phyloP scores from a whole-genome alignment of 768 basidiomycete species.

The Termitomyces sp. region DNA sequence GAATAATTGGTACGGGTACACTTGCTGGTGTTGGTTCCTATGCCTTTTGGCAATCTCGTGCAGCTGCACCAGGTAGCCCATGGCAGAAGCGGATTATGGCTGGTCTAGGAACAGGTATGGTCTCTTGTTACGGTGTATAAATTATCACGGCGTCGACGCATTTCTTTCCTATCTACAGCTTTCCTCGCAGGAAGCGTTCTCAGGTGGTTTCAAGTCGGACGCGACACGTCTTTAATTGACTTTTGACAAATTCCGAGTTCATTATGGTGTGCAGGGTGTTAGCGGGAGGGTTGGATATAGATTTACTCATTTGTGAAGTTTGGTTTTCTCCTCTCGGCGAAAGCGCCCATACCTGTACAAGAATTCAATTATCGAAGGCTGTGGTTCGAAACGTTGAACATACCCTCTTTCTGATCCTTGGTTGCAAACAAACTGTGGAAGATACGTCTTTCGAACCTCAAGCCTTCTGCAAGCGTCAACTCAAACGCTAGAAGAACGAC shows the following conservation, averaged over 20 bases:
- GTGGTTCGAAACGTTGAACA: conserved; percentile 18
- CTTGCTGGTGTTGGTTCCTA: conserved; percentile 61
- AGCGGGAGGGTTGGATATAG: neutral
- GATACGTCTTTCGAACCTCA: conserved; percentile 80
- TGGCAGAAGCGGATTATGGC: conserved; percentile 58
- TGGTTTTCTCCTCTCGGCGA: conserved; percentile 89
- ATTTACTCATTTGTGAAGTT: conserved; percentile 55
- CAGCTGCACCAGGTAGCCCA: conserved; percentile 53
- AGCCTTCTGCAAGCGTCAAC: conserved; percentile 71
- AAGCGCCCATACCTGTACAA: conserved; percentile 82
- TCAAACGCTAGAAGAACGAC: conserved; percentile 59
- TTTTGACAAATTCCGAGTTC: neutral
- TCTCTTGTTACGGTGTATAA: neutral
- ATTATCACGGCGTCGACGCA: neutral
- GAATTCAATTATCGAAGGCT: neutral
- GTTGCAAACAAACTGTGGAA: conserved; percentile 95
- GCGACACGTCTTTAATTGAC: neutral
- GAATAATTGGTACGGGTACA: conserved; percentile 59
- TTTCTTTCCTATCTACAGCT: conserved; percentile 13
- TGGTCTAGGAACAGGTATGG: conserved; percentile 57
- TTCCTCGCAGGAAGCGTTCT: conserved; percentile 32
- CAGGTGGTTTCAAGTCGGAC: conserved; percentile 27
- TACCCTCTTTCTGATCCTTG: conserved; percentile 92
- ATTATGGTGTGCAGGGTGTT: neutral
- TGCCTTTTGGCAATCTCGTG: conserved; percentile 60